phyloP scores from a whole-genome alignment of 2,329 filamentous ascomycete species.

The Xylaria sp. region DNA sequence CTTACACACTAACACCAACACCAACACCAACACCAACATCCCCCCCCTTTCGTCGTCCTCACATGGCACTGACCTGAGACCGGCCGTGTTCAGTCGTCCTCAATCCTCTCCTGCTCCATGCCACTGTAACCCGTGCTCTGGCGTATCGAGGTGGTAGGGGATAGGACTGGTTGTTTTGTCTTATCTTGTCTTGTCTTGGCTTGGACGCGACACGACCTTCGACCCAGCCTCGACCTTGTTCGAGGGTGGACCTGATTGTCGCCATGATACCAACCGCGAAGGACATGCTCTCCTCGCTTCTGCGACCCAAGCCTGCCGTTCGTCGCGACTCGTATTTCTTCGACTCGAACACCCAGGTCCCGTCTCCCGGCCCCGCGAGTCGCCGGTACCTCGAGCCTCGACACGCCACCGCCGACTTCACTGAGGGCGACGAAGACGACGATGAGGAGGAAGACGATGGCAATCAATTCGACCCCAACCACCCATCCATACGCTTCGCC shows the following conservation, averaged over 20 bases:
- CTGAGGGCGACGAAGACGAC: slow-evolving; percentile 69
- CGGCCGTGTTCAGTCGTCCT: background rate
- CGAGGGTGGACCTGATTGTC: slow-evolving; percentile 26
- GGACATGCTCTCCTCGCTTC: slow-evolving; percentile 42
- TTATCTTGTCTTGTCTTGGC: slow-evolving; percentile 26
- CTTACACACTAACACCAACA: background rate
- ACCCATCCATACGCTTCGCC: slow-evolving; percentile 42
- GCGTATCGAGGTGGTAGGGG: slow-evolving; percentile 31
- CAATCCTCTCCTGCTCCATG: slow-evolving; percentile 10
- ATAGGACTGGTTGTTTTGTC: slow-evolving; percentile 29
- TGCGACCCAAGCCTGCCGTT: slow-evolving; percentile 35
- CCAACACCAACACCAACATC: background rate
- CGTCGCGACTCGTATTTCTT: slow-evolving; percentile 36
- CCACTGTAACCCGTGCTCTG: slow-evolving; percentile 30
- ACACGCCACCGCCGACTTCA: slow-evolving; percentile 69
- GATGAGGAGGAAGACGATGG: slow-evolving; percentile 63
- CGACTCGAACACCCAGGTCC: slow-evolving; percentile 34
- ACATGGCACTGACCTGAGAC: background rate
- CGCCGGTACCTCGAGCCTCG: slow-evolving; percentile 48
- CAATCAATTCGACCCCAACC: slow-evolving; percentile 37
- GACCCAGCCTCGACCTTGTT: slow-evolving; percentile 2
- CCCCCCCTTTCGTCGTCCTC: background rate
- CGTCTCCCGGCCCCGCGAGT: slow-evolving; percentile 38
- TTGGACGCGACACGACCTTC: slow-evolving; percentile 23
- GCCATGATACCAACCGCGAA: slow-evolving; percentile 39